Base-by-base conservation (phyloP, 164 flowering plant genomes). In the Liquidambar formosana region DNA sequence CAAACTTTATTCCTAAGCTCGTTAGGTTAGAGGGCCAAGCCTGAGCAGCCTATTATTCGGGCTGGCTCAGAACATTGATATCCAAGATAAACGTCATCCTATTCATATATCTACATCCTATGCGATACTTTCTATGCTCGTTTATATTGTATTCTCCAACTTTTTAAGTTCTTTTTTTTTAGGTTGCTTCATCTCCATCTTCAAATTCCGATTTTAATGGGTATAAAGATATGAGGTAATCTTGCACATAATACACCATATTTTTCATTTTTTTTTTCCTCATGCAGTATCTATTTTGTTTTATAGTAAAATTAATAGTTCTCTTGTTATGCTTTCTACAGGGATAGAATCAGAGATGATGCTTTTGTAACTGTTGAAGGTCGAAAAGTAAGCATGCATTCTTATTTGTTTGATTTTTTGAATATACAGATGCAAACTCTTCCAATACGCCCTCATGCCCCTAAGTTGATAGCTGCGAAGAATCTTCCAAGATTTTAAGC, bases 261-360 rank as follows among this genome's bases (percentile, higher is more conserved):
- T 38, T 44, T 11, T 60, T 26, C 28, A 13, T 23, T 15, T 19
- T 0, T 1, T 14, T 73, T 60, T 18, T 15, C 4, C 27, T 4
- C 25, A 25, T 10, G 15, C n/a, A 63, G 3, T 10, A 47, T 19
- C 45, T 16, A 53, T 41, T 62, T 47, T 12, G 43, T 23, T 38
- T 5, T 54, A 25, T 16, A 21, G 23, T 16, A 18, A 45, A 8
- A 1, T 61, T 21, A 12, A 13, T 15, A 11, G n/a, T 33, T 61
- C 18, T 41, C 44, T 23, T 68, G 11, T 63, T 53, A n/a, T 67
- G 43, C 48, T 77, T 60, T 69, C 11, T 79, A 57, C 58, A 85
- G 91, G 82, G 86, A 84, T 46, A 79, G 71, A 71, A 77, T 61
- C 69, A 83, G 71, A 73, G 92, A 89, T 62, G 89, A 88, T 52